Evolutionary conservation across 805 yeast genomes (phyloP), one percentile per base, ranked within the genome.

Genomic region (Kuraishia borneana): DNA sequence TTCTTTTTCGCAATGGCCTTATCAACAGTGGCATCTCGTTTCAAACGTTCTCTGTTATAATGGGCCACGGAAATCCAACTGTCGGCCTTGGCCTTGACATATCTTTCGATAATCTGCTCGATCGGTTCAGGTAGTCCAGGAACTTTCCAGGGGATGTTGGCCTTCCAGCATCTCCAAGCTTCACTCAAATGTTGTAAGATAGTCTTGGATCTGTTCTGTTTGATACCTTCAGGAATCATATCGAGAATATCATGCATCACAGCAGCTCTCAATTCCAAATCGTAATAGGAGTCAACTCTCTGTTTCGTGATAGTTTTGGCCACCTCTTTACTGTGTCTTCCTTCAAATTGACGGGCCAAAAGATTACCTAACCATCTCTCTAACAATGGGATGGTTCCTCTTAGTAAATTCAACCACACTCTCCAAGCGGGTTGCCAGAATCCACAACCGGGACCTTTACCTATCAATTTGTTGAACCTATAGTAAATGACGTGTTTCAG

Each of bases 161-260:
- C 98, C 54, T 92, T 92, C 99, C 99, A 92, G 54, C 97, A 92
- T 53, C 98, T 65, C 99, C 99, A 92, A 0, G 98, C 98, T 54
- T 92, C 98, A 50, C 94, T 83, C 38, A 92, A 64, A 56, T 92
- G 99, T 48, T 92, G 97, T 32, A 92, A 56, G 35, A 92, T 81
- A 0, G 94, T 76, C 47, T 82, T 81, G 1, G 96, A 76, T 51
- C 85, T 88, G 42, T 73, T 82, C 48, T 84, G 92, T 46, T 83
- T 80, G 40, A 92, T 69, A 2, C 95, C 95, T 41, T 85, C 96
- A 0, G 98, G 98, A 31, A 92, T 87, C 95, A 87, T 87, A 51
- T 92, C 99, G 39, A 92, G 60, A 32, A 92, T 89, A 51, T 92
- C 98, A 48, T 85, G 87, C 83, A 92, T 75, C 1, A 92, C 97